Conservation (phyloP, 306 rosid species). For the Carpinus viminea region DNA sequence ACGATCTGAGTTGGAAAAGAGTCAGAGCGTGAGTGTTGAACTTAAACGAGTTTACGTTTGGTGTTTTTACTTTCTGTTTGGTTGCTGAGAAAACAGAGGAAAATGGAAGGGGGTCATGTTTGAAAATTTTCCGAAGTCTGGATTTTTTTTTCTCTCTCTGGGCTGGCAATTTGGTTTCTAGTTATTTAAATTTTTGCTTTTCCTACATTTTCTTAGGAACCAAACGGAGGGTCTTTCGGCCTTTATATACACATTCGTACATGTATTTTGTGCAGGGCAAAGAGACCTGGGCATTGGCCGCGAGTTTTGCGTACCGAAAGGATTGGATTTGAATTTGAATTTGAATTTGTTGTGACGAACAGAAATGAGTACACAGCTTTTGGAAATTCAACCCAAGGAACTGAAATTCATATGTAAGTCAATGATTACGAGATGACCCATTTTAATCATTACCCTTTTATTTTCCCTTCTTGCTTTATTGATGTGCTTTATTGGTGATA, state of each 20-base stretch:
- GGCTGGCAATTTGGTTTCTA: not conserved
- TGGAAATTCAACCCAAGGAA: slow-evolving; percentile 80
- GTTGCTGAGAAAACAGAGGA: slow-evolving; percentile 27
- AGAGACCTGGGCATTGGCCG: slow-evolving; percentile 19
- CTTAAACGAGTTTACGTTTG: not conserved
- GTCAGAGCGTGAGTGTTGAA: not conserved
- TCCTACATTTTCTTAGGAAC: slow-evolving; percentile 20
- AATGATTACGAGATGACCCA: slow-evolving; percentile 13
- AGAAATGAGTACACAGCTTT: slow-evolving; percentile 63
- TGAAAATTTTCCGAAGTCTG: slow-evolving; percentile 4
- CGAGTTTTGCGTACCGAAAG: slow-evolving; percentile 22
- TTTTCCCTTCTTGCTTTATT: not conserved
- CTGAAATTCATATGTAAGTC: slow-evolving; percentile 73
- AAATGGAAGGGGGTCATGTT: slow-evolving; percentile 4
- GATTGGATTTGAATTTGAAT: slow-evolving; percentile 26
- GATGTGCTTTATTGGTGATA: slow-evolving; percentile 12
- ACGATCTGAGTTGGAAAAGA: slow-evolving; percentile 5
- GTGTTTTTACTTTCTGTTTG: slow-evolving; percentile 16
- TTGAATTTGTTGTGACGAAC: slow-evolving; percentile 13
- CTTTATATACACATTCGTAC: not conserved
- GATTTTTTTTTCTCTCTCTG: no score
- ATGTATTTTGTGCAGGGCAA: not conserved
- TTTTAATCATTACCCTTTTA: not conserved
- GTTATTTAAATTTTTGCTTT: slow-evolving; percentile 7
- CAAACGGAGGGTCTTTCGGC: slow-evolving; percentile 5